Evolutionary conservation across 1,139 yeast species (phyloP).

Genomic region (Pichia sp.): DNA sequence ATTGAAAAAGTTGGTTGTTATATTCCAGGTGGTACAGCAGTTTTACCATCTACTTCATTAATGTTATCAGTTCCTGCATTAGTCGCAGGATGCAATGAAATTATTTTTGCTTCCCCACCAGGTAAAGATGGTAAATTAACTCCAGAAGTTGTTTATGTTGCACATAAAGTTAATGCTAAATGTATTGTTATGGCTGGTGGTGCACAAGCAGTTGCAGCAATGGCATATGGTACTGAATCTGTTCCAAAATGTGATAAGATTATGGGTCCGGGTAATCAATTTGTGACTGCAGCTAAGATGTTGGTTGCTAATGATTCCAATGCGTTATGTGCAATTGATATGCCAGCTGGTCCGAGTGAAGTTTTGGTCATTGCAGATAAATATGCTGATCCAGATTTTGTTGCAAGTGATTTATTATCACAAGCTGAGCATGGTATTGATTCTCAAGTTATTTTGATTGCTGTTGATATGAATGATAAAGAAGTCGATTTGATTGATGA

Average conservation of each 20-base stretch:
- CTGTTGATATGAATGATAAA: constrained; percentile 58
- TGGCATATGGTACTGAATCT: constrained; percentile 95
- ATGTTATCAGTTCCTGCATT: constrained; percentile 99
- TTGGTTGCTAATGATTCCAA: constrained; percentile 90
- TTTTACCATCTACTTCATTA: constrained; percentile 93
- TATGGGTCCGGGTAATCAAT: constrained; percentile 98
- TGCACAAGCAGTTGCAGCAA: constrained; percentile 97
- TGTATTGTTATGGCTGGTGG: constrained; percentile 95
- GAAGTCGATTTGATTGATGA: constrained; percentile 66
- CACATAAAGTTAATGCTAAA: constrained; percentile 89
- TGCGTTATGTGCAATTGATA: constrained; percentile 92
- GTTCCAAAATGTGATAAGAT: constrained; percentile 94
- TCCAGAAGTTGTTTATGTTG: constrained; percentile 97
- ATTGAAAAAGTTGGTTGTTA: constrained; percentile 92
- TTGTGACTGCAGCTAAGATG: constrained; percentile 99
- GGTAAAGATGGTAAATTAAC: constrained; percentile 87
- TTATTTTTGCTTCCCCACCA: constrained; percentile 97
- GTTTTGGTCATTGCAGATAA: constrained; percentile 89
- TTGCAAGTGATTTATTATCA: constrained; percentile 88
- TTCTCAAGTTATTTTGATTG: constrained; percentile 90
- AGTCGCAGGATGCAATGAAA: constrained; percentile 95
- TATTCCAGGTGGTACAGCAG: constrained; percentile 99
- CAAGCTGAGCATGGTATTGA: constrained; percentile 99
- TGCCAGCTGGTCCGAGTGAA: constrained; percentile 99
- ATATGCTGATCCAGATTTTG: constrained; percentile 86